These are phyloP conservation scores for Thraustotheca clavata DNA, from an alignment of 352 stramenopile species.

Conservation along the genomic window DNA sequence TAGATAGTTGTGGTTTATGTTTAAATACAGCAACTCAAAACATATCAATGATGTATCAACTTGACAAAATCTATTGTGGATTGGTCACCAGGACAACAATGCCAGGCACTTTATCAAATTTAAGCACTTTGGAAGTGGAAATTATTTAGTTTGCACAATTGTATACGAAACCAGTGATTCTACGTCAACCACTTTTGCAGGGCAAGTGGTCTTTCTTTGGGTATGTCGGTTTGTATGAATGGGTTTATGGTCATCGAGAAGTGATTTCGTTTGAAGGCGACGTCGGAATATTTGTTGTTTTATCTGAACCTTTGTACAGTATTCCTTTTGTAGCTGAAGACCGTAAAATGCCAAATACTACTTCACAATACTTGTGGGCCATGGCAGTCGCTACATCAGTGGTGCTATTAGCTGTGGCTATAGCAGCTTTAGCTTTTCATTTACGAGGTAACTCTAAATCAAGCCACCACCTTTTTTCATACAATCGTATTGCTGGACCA, in stretches of 20 bases:
- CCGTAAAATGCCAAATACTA: background rate
- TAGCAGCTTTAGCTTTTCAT: background rate
- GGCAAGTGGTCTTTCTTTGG: constrained; percentile 1
- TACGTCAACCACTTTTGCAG: background rate
- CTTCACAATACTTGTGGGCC: background rate
- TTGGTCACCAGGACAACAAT: background rate
- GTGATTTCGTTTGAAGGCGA: constrained; percentile 4
- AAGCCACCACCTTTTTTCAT: background rate
- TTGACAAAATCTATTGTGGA: background rate
- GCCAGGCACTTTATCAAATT: background rate
- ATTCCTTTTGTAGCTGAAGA: background rate
- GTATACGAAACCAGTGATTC: background rate
- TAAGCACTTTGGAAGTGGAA: background rate
- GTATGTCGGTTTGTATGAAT: constrained; percentile 3
- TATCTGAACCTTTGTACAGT: background rate
- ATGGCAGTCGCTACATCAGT: background rate
- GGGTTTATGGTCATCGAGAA: background rate
- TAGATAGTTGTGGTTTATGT: background rate
- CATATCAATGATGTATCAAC: background rate
- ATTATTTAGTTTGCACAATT: background rate
- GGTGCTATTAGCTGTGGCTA: background rate
- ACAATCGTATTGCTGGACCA: background rate
- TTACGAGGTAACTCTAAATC: background rate
- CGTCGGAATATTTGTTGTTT: background rate
- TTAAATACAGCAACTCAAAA: background rate